Base-by-base conservation (phyloP, 75 land plant species). In the Pinus tabuliformis region DNA sequence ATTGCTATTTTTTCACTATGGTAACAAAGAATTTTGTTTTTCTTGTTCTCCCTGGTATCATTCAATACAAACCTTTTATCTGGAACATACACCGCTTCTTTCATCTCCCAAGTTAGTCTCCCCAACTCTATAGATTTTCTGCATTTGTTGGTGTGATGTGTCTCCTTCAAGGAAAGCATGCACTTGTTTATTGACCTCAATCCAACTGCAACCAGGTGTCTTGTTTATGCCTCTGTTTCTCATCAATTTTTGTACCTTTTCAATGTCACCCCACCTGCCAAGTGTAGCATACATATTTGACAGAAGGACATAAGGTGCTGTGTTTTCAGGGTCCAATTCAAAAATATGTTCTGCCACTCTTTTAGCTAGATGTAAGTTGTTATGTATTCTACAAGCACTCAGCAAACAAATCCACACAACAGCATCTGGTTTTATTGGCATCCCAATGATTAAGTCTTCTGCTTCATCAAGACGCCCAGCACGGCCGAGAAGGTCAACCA, bases 231-330 rank as follows among this genome's bases (percentile, higher is more conserved):
- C 74, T 56, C 72, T 76, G 22, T 70, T 65, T 72, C 54, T 81
- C 83, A 85, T 88, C 36, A 61, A 11, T 78, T 57, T 79, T 58
- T 82, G 36, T 30, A 82, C 42, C 36, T 26, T 63, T 63, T 83
- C 79, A 58, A 78, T 80, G 59, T 79, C 74, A 49, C 78, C 81
- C 84, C 88, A 87, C 77, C 63, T 76, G 62, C 87, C 86, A 79
- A 62, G 83, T 57, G 78, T 83, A 57, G 76, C 57, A 77, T 86
- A 84, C 16, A 92, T 85, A 62, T 90, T 90, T 1, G 84, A 90
- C 77, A 92, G 63, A 42, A 84, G 80, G 11, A 90, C 91, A 81
- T 83, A 87, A 71, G 90, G 85, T 20, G 86, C 94, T 30, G 85
- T 75, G 64, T 84, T 76, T 54, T 56, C 77, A 42, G 76, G 80